Evolutionary conservation across 2,329 filamentous ascomycete species (phyloP), one percentile per base, ranked within the genome.

Genomic region (Xylariaceae sp.): DNA sequence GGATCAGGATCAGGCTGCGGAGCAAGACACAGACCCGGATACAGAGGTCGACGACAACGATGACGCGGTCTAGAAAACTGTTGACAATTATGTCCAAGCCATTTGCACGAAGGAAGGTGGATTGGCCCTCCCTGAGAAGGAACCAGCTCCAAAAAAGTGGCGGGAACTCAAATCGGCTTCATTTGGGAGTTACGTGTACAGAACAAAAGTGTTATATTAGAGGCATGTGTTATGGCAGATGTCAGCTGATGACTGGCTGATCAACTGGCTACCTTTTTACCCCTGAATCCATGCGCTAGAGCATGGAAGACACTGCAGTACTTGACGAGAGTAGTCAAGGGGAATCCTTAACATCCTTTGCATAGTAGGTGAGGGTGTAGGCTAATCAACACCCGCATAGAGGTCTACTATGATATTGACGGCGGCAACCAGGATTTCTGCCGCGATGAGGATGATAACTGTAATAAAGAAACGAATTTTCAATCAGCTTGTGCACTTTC

Each of bases 391-490:
- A 22, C 62, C 63, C 4, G 86, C 90, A 61, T 94, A 94, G 55
- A 97, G 64, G 67, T 97, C 93, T 25, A 97, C 93, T 22, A 96
- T 79, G 53, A 98, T 97, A 66, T 97, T 97, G 58, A 97, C 85
- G 16, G 82, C 86, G 2, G 91, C 91, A 38, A 97, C 90, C 6
- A 96, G 71, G 51, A 97, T 96, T 65, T 98, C 93, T 11, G 91
- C 91, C 6, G 91, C 92, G 61, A 98, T 96, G 40, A 98, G 81
- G 19, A 97, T 78, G 59, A 98, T 97, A 35, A 98, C 91, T 90
- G 32, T 32, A 32, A 29, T 29, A n/a, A n/a, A n/a, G n/a, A n/a
- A n/a, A n/a, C n/a, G n/a, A n/a, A n/a, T 29, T 32, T 32, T 32
- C 27, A 32, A 4, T 14, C 12, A 3, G 27, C 27, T 12, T 33